phyloP scores from a whole-genome alignment of 139 green algal genomes.

The Tetradesmus lagerheimii region DNA sequence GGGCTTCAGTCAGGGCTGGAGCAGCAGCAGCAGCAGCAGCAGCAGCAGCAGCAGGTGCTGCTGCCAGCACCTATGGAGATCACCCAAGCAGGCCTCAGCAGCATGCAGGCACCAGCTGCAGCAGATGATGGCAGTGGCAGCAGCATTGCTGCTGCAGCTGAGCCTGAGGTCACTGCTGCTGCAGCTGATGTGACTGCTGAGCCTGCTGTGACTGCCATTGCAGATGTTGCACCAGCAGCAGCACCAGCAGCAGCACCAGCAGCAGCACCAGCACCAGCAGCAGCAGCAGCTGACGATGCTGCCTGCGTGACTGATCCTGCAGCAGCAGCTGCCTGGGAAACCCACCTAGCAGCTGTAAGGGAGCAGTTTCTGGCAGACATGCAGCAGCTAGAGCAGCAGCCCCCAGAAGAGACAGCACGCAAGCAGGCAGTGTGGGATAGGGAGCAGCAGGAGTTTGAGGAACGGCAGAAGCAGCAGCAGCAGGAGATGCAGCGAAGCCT shows the following conservation, averaged over 20 bases:
- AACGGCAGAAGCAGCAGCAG: not conserved
- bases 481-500: not conserved
- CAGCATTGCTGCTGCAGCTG: not conserved
- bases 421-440: not conserved
- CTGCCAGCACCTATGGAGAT: not conserved
- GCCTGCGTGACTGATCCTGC: not conserved
- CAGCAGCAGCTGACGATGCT: not conserved
- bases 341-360: not conserved
- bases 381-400: not conserved
- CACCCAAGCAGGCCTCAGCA: not conserved
- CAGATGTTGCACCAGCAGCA: too few species aligned
- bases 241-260: not conserved
- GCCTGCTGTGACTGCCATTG: too few species aligned
- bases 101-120: not conserved
- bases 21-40: conserved; percentile 18
- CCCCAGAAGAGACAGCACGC: not conserved
- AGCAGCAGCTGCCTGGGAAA: not conserved
- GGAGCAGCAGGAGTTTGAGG: not conserved
- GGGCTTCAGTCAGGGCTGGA: not conserved
- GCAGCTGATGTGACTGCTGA: not conserved
- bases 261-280: too few species aligned
- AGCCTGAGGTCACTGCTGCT: not conserved
- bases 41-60: conserved; percentile 32
- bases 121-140: not conserved
- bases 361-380: not conserved